phyloP scores from a whole-genome alignment of 192 early-diverging fungal species.

The Phlyctochytrium planicorne region DNA sequence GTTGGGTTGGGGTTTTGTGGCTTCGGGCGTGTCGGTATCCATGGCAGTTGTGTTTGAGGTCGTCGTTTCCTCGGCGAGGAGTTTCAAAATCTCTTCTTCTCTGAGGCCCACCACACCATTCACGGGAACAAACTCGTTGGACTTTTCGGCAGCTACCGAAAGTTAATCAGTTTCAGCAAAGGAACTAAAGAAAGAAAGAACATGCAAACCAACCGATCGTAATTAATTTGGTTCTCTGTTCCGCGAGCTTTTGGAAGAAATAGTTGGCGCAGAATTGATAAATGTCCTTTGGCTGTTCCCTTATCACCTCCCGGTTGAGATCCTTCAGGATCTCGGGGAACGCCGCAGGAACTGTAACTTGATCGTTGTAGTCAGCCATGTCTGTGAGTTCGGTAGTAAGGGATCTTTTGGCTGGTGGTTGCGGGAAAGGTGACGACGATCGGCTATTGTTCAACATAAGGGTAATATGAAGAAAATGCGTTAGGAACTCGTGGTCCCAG shows the following conservation, averaged over 20 bases:
- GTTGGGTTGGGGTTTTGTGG: background rate
- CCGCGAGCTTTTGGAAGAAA: slow-evolving; percentile 82
- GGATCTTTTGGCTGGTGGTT: too few species aligned
- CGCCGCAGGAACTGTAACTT: slow-evolving; percentile 42
- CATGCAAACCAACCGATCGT: slow-evolving; percentile 27
- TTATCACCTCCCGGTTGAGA: slow-evolving; percentile 74
- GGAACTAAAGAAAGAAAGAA: background rate
- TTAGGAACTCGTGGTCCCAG: too few species aligned
- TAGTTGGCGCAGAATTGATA: slow-evolving; percentile 91
- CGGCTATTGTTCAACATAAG: too few species aligned
- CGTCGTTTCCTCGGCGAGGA: background rate
- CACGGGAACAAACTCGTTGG: background rate
- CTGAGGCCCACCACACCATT: slow-evolving; percentile 43
- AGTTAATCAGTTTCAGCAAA: background rate
- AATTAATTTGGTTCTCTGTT: slow-evolving; percentile 55
- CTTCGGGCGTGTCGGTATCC: background rate
- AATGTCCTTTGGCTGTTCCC: slow-evolving; percentile 80
- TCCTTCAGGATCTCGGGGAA: slow-evolving; percentile 76
- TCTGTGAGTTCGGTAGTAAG: too few species aligned
- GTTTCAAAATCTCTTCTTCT: slow-evolving; percentile 13
- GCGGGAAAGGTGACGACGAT: too few species aligned
- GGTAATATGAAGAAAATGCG: too few species aligned
- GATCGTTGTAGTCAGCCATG: background rate
- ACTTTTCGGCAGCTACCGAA: background rate
- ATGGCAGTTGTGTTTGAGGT: background rate